These are phyloP conservation scores for Colletotrichum chrysophilum DNA, from an alignment of 2,329 filamentous ascomycete genomes.

Conservation along the genomic window DNA sequence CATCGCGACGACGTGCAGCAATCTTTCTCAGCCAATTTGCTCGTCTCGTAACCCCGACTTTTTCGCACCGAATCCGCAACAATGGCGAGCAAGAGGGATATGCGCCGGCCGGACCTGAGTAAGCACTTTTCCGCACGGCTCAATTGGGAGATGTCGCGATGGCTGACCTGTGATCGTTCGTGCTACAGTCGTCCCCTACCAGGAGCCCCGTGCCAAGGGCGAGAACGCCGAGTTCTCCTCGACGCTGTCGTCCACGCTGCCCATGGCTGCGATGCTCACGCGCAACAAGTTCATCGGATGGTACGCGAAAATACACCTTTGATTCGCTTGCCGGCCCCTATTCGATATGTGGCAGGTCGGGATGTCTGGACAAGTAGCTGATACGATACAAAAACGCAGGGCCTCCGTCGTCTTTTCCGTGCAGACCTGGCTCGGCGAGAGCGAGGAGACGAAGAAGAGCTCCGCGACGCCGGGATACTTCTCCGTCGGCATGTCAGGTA, in stretches of 20 bases:
- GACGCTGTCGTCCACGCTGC: constrained; percentile 77
- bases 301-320: constrained; percentile 38
- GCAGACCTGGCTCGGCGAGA: constrained; percentile 80
- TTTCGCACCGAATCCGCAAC: neutral
- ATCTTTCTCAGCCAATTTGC: neutral
- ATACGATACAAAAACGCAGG: constrained; percentile 45
- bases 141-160: neutral
- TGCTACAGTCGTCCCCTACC: constrained; percentile 81
- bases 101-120: constrained; percentile 78
- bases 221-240: constrained; percentile 73
- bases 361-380: neutral
- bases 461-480: constrained; percentile 72
- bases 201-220: constrained; percentile 72
- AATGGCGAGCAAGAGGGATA: constrained; percentile 77
- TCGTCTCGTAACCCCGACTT: neutral
- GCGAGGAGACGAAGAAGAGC: constrained; percentile 68
- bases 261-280: constrained; percentile 96
- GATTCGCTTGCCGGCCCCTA: too few relatives aligned
- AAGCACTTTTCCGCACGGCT: constrained; percentile 35
- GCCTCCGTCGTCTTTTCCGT: constrained; percentile 75
- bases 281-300: constrained; percentile 82
- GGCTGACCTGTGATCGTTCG: neutral
- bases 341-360: neutral
- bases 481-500: constrained; percentile 80
- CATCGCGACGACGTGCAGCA: neutral